Percentiles rank a stretch among this genome's conserved stretches.
phyloP scores from a whole-genome alignment of 2,329 filamentous ascomycete genomes.

The Exophiala viscosa region DNA sequence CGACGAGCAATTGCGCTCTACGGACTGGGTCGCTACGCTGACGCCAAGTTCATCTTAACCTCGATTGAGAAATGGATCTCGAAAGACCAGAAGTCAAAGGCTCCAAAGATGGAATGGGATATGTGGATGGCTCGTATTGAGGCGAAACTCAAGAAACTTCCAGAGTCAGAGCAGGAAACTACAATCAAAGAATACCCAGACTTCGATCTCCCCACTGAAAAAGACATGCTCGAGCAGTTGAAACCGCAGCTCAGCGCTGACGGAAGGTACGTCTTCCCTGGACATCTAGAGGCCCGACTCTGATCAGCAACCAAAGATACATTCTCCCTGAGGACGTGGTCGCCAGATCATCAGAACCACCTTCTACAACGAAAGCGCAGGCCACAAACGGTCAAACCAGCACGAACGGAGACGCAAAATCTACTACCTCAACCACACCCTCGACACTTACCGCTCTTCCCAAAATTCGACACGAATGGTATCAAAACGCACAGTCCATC shows the following conservation, averaged over 20 bases:
- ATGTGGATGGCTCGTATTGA: conserved; percentile 59
- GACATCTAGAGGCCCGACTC: conserved; percentile 2
- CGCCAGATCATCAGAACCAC: not conserved
- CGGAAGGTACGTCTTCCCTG: conserved; percentile 20
- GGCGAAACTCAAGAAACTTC: conserved; percentile 48
- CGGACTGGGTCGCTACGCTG: conserved; percentile 66
- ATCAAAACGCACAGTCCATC: conserved; percentile 59
- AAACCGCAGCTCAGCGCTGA: conserved; percentile 31
- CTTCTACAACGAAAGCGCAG: not conserved
- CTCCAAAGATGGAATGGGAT: conserved; percentile 27
- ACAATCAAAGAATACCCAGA: conserved; percentile 54
- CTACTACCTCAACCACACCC: conserved; percentile 10
- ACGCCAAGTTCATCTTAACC: conserved; percentile 69
- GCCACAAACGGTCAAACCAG: not conserved
- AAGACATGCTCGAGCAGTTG: conserved; percentile 37
- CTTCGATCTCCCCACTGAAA: conserved; percentile 42
- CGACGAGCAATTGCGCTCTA: conserved; percentile 72
- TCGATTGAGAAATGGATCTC: conserved; percentile 52
- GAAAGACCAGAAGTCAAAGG: conserved; percentile 40
- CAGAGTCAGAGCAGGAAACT: conserved; percentile 45
- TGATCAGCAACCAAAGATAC: not conserved
- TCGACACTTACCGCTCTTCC: conserved; percentile 42
- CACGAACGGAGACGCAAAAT: not conserved
- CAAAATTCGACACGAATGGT: conserved; percentile 68
- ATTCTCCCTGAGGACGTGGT: not conserved